These are phyloP conservation scores for Lactifluus subvellereus DNA, from an alignment of 768 basidiomycete species.

Conservation along the genomic window DNA sequence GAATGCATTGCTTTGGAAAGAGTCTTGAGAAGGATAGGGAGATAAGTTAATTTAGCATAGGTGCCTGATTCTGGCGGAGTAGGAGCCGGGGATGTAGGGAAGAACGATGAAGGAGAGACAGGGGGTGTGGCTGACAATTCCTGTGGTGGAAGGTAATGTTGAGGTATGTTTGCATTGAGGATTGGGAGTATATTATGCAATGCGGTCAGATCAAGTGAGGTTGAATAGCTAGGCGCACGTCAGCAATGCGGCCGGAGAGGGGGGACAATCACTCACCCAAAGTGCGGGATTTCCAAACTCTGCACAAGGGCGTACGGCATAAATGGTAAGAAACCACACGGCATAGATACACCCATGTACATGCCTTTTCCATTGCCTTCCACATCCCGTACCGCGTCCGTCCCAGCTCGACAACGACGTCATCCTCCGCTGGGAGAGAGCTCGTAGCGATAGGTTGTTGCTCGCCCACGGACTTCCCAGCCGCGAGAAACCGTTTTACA, in stretches of 20 bases:
- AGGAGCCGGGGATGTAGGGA: conserved; percentile 37
- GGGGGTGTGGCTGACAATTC: conserved; percentile 31
- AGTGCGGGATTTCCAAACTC: conserved; percentile 84
- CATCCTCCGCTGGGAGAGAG: conserved; percentile 30
- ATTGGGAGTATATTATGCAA: conserved; percentile 56
- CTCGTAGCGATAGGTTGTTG: conserved; percentile 7
- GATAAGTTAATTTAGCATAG: conserved; percentile 67
- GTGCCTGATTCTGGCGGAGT: conserved; percentile 46
- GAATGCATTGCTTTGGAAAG: conserved; percentile 74
- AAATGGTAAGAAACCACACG: not conserved
- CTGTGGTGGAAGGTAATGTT: conserved; percentile 44
- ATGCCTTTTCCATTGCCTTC: conserved; percentile 82
- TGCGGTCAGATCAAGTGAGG: conserved; percentile 67
- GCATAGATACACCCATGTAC: conserved; percentile 5
- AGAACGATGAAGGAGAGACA: conserved; percentile 38
- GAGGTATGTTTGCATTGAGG: conserved; percentile 66
- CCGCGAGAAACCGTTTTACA: conserved; percentile 54
- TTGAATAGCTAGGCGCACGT: conserved; percentile 54
- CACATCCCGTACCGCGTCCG: conserved; percentile 81
- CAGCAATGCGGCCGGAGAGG: not conserved
- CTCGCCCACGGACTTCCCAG: conserved; percentile 23
- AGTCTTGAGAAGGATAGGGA: conserved; percentile 79
- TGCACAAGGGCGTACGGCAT: conserved; percentile 27
- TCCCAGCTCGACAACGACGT: conserved; percentile 64
- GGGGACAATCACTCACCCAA: conserved; percentile 47